These are phyloP conservation scores for Pichia exigua DNA, from an alignment of 805 yeast genomes.

Conservation along the genomic window DNA sequence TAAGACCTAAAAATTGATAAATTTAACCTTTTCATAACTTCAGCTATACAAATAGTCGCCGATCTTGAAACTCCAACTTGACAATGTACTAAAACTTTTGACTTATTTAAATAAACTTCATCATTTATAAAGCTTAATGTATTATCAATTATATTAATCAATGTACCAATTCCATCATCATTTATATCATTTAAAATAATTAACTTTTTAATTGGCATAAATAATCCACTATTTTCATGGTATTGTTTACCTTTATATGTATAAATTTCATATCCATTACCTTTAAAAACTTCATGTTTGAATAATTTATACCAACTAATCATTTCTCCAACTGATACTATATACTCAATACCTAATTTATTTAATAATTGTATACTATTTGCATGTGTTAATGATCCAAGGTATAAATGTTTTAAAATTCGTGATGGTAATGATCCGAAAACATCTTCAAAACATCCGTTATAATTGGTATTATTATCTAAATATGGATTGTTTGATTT, in stretches of 20 bases:
- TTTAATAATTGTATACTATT: constrained; percentile 54
- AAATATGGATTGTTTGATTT: background rate
- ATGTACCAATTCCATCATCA: constrained; percentile 86
- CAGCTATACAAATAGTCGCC: constrained; percentile 94
- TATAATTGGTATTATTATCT: background rate
- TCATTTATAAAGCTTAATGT: constrained; percentile 58
- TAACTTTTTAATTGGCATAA: constrained; percentile 34
- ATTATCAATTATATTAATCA: constrained; percentile 51
- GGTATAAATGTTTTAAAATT: constrained; percentile 72
- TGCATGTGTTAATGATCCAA: constrained; percentile 83
- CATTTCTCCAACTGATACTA: constrained; percentile 82
- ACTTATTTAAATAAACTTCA: constrained; percentile 35
- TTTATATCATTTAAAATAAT: constrained; percentile 66
- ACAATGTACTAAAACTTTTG: constrained; percentile 75
- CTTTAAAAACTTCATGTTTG: constrained; percentile 13
- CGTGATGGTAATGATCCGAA: constrained; percentile 76
- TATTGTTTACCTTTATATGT: constrained; percentile 15
- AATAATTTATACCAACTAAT: constrained; percentile 50
- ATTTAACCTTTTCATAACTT: constrained; percentile 71
- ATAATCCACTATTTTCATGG: constrained; percentile 14
- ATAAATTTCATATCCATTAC: constrained; percentile 25
- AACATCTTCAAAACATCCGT: constrained; percentile 27
- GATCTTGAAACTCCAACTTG: constrained; percentile 94
- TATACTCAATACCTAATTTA: constrained; percentile 59
- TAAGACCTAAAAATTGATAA: constrained; percentile 73